Conservation (phyloP, 306 rosid genomes). For the Carpinus viminea region DNA sequence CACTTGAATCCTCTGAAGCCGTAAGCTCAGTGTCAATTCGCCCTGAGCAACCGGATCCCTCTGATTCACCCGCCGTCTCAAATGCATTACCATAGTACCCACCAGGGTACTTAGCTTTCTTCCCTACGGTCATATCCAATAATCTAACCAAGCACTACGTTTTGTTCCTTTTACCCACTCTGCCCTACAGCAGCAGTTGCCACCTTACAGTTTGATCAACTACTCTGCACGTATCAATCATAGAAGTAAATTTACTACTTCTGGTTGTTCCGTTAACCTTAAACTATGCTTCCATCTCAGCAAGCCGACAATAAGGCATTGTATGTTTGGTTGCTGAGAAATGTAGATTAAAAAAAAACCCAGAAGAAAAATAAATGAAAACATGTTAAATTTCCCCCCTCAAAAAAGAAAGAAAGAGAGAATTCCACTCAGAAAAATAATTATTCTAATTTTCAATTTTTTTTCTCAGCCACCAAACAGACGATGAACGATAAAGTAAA, state of each 20-base stretch:
- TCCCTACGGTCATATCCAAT: slow-evolving; percentile 39
- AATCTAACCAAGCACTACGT: slow-evolving; percentile 10
- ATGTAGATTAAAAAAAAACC: slow-evolving; percentile 7
- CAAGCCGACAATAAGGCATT: background rate
- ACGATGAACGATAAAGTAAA: background rate
- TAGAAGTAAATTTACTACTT: slow-evolving; percentile 11
- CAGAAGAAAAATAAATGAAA: background rate
- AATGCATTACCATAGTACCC: slow-evolving; percentile 52
- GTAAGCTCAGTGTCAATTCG: slow-evolving; percentile 62
- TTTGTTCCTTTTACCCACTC: background rate
- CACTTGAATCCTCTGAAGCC: slow-evolving; percentile 65
- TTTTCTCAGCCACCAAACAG: background rate
- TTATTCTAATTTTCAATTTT: background rate
- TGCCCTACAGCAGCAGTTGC: slow-evolving; percentile 7
- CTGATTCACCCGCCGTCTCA: slow-evolving; percentile 63
- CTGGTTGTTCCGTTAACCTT: background rate
- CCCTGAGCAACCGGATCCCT: slow-evolving; percentile 83
- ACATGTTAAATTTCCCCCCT: background rate
- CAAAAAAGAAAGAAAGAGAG: background rate
- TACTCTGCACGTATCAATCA: slow-evolving; percentile 15
- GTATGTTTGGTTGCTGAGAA: slow-evolving; percentile 16
- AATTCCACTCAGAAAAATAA: background rate
- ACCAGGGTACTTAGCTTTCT: slow-evolving; percentile 49
- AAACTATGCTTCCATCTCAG: background rate
- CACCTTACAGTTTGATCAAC: slow-evolving; percentile 10